Base-by-base conservation (phyloP, 148 eudicot genomes). In the Camellia sinensis region DNA sequence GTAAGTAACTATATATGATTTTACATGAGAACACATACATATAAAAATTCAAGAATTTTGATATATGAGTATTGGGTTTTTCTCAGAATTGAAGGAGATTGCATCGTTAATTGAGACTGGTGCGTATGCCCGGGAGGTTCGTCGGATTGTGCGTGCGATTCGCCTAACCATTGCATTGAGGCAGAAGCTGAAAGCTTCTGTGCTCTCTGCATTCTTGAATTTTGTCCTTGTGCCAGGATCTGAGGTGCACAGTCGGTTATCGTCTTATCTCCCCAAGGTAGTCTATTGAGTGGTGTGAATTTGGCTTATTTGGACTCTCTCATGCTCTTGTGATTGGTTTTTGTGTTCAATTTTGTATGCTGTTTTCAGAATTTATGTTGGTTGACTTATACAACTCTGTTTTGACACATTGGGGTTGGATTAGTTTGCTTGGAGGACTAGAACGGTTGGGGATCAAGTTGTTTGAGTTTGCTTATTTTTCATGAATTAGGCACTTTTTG, bases 241-340 rank as follows among this genome's bases (percentile, higher is more conserved):
- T 14, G 98, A 94, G 50, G 90, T 88, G 10, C 94, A 89, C 74
- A 73, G 78, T 46, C 92, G 91, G 75, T 79, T 94, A 76, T 85
- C 90, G 9, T 85, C 88, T 3, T 94, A 82, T 83, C 82, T 94
- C 72, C 97, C 98, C 9, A 92, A 92, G 95, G 98, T 94, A 85
- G 57, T 78, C 18, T 50, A 21, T 22, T 7, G 15, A 22, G 4
- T 21, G 21, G 43, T 48, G 52, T 37, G 18, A 41, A 11, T 46
- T 61, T 59, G 56, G 53, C 3, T 1, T 74, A 1, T 15, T 43
- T 29, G 37, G 48, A 37, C 13, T 52, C n/a, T 48, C 18, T 18
- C 44, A 46, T 45, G 52, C 22, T 17, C 54, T 45, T 44, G 53
- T 17, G 72, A 11, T n/a, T 19, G 12, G 22, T 7, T 48, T 48